A percentile compares a stretch with the other conserved stretches of the same genome.
phyloP scores from a whole-genome alignment of 2,329 filamentous ascomycete species.

The Epichloe glyceriae region DNA sequence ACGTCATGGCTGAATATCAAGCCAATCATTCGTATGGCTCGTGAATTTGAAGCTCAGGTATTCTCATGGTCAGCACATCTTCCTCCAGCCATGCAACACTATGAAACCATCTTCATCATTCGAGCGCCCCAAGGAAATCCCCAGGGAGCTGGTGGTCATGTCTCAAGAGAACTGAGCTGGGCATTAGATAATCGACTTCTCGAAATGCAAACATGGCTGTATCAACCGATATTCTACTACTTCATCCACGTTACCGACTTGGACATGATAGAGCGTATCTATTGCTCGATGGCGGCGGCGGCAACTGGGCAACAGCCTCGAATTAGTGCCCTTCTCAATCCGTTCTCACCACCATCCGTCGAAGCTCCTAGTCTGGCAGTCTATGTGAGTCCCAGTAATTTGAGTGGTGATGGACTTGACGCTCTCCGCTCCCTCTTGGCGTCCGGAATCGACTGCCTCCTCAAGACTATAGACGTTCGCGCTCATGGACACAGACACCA shows the following conservation, averaged over 20 bases:
- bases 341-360: slow-evolving; percentile 3
- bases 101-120: slow-evolving; percentile 2
- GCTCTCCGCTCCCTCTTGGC: slow-evolving; percentile 9
- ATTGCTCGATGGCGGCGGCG: background rate
- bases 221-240: slow-evolving; percentile 7
- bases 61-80: slow-evolving; percentile 12
- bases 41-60: slow-evolving; percentile 13
- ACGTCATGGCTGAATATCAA: slow-evolving; percentile 11
- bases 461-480: slow-evolving; percentile 12
- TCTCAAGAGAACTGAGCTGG: slow-evolving; percentile 12
- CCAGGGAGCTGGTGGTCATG: slow-evolving; percentile 7
- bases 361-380: background rate
- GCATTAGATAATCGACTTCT: slow-evolving; percentile 12
- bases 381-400: background rate
- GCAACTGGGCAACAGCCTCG: background rate
- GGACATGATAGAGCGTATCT: background rate
- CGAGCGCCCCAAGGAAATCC: background rate
- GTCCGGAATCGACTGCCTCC: slow-evolving; percentile 11
- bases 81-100: slow-evolving; percentile 10
- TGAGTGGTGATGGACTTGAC: slow-evolving; percentile 8
- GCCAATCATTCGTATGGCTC: slow-evolving; percentile 10
- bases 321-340: slow-evolving; percentile 10
- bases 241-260: slow-evolving; percentile 7
- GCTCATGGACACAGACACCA: slow-evolving; percentile 13
- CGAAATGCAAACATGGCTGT: slow-evolving; percentile 13